Base-by-base conservation (phyloP, 345 rosid species). In the Pistacia atlantica region DNA sequence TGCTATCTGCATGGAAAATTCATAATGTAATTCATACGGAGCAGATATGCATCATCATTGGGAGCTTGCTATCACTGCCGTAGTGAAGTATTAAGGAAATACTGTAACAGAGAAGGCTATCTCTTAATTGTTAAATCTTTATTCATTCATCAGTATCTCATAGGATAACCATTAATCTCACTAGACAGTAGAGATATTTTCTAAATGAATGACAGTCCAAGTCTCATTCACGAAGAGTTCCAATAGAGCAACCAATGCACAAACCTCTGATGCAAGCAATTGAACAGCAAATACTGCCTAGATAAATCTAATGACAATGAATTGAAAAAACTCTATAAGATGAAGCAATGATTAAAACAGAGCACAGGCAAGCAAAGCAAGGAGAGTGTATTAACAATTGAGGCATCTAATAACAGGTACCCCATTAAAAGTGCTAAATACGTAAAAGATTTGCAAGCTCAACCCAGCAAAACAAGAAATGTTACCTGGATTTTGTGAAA, bases 401-500 rank as follows among this genome's bases (percentile, higher is more conserved):
- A n/a, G 31, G 31, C 2, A 4, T 55, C 51, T 18, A 10, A 11
- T 17, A 18, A n/a, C 11, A 25, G 18, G 74, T 33, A 33, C 28
- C 49, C 33, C 13, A 58, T 8, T 18, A n/a, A 46, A 70, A 31
- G 18, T 4, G 35, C 18, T 13, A 18, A 33, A 8, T 28, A 16
- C 22, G 3, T 51, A 14, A 37, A 68, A 67, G 51, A 52, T 28
- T 18, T 31, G 25, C 14, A 49, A 58, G 10, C 3, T 17, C 31
- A 18, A 54, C 56, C 12, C n/a, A 62, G 58, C 45, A 61, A 52
- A 81, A 67, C 45, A 75, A 72, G 62, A 75, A 74, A 67, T 42
- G 49, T 71, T 79, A 95, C 99, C 99, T 75, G 99, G 99, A 83
- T 93, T 95, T 86, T 90, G 99, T 8, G 99, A 95, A 33, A 95